Conservation (phyloP, 148 eudicot genomes). For the Diospyros kaki region DNA sequence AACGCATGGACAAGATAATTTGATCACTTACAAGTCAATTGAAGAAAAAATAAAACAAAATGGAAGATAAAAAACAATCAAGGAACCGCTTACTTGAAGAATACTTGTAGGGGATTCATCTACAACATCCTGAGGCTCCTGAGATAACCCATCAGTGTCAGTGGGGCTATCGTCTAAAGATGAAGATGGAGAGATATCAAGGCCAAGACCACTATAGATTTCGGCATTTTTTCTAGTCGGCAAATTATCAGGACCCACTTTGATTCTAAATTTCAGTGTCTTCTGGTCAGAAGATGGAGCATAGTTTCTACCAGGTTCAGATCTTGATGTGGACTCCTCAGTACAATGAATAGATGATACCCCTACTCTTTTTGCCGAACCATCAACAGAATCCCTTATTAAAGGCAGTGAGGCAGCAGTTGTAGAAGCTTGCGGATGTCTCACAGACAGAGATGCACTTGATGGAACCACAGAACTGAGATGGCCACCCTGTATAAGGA, state of each 20-base stretch:
- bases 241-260: slow-evolving; percentile 74
- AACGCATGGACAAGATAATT: slow-evolving; percentile 16
- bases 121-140: slow-evolving; percentile 28
- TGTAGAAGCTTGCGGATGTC: slow-evolving; percentile 40
- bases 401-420: slow-evolving; percentile 33
- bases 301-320: slow-evolving; percentile 28
- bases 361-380: slow-evolving; percentile 26
- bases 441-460: slow-evolving; percentile 36
- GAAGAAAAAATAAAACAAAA: background rate
- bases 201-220: slow-evolving; percentile 91
- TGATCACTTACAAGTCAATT: background rate
- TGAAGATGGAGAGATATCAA: slow-evolving; percentile 78
- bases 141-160: slow-evolving; percentile 52
- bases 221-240: slow-evolving; percentile 66
- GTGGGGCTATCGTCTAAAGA: slow-evolving; percentile 63
- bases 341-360: slow-evolving; percentile 27
- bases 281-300: slow-evolving; percentile 45
- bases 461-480: slow-evolving; percentile 41
- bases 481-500: slow-evolving; percentile 48
- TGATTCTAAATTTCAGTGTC: slow-evolving; percentile 75
- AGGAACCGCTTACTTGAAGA: slow-evolving; percentile 54
- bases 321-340: slow-evolving; percentile 34
- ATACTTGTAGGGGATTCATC: slow-evolving; percentile 72
- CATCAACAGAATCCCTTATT: slow-evolving; percentile 28
- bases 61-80: slow-evolving; percentile 4